Base-by-base conservation (phyloP, 805 yeast genomes). In the Candida ulmi region DNA sequence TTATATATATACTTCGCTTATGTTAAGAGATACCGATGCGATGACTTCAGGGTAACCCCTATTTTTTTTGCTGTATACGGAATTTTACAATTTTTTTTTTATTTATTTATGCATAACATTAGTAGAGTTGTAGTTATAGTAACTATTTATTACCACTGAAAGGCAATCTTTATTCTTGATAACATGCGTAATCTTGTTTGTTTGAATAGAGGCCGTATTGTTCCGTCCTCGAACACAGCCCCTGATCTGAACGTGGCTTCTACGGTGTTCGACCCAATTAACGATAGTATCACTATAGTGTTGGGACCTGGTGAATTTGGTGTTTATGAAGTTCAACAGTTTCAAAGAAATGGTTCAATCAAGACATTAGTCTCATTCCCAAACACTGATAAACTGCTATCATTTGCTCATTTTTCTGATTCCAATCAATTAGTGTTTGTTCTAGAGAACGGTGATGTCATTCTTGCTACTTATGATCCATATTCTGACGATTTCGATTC, bases 301-400 rank as follows among this genome's bases (percentile, higher is more conserved):
- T 65, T 85, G 37, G 76, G 78, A 4, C 69, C 77, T 16, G 44
- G 67, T 41, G 84, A 78, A 30, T 68, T 75, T 30, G 75, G 75
- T 17, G 50, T 67, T 8, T 57, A 82, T 37, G 95, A 87, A 60
- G 83, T 85, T n/a, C 93, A 84, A 51, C 90, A 83, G 57, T 76
- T 76, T 50, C 62, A 69, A 64, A 83, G 80, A 56, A 69, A 70
- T 30, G 95, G 95, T 11, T 63, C 67, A n/a, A 63, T 68, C 6
- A 61, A 64, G 29, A 56, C 76, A 1, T 58, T 88, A 36, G 88
- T 88, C 0, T 73, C 82, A 8, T 78, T 85, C 48, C 77, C 80
- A 23, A 56, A 63, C 6, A 62, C 68, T 11, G 58, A 60, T 26
- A 76, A 71, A 38, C 44, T 85, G 11, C 45, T 80, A 18, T 71